Percentiles rank a stretch among this genome's conserved stretches.
phyloP scores from a whole-genome alignment of 208 protist genomes.

The Acanthamoeba culbertsoni region DNA sequence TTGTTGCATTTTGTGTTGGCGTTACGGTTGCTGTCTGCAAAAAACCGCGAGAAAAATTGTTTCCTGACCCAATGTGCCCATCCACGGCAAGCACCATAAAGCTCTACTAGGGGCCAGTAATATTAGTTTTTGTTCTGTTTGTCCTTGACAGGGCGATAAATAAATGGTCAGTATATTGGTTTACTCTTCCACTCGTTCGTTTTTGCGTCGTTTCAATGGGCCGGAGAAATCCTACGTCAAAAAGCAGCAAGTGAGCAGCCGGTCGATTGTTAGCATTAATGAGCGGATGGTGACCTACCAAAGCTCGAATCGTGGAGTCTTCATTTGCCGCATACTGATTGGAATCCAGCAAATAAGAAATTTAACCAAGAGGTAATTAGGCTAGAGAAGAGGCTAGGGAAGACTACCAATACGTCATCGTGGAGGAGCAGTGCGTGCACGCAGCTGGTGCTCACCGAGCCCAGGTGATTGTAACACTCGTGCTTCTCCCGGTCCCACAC shows the following conservation, averaged over 20 bases:
- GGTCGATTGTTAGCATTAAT: background rate
- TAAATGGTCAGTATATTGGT: no score
- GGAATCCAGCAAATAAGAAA: background rate
- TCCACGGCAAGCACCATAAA: no score
- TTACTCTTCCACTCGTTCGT: no score
- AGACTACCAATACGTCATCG: background rate
- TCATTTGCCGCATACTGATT: background rate
- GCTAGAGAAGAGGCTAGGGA: background rate
- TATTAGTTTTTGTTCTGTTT: no score
- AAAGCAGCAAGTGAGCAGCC: no score
- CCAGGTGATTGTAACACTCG: background rate
- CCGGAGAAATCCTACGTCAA: background rate
- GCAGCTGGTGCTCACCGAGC: background rate
- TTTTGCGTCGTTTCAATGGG: background rate
- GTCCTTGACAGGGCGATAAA: no score
- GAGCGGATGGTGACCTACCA: background rate
- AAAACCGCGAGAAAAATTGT: no score
- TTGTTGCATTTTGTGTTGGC: no score
- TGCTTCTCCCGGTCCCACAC: constrained; percentile 4
- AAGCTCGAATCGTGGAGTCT: background rate
- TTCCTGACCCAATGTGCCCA: no score
- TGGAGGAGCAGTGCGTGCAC: background rate
- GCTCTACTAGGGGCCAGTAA: no score
- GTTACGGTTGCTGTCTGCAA: no score
- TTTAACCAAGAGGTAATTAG: background rate